Evolutionary conservation across 306 rosid species (phyloP), one percentile per base, ranked within the genome.

Genomic region (Sphenostylis stenocarpa): DNA sequence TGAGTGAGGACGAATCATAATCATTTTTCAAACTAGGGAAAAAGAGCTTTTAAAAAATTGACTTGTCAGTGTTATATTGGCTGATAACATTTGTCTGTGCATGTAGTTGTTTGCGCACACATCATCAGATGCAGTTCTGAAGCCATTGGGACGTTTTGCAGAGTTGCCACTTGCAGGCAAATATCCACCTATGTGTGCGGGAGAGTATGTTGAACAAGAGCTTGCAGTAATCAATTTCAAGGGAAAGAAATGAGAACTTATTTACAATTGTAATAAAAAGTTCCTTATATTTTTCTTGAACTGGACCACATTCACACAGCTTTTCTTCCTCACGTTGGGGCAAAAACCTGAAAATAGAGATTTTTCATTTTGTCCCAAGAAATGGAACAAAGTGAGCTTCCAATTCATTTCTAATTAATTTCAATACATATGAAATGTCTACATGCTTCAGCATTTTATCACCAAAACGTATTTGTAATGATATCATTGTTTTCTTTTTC

Each of bases 131-230:
- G 94, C 97, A 28, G 80, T 89, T 87, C 84, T 92, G 88, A 89
- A 87, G 87, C 97, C 98, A 63, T 80, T 90, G 76, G 97, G 95
- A 60, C 98, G 82, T 85, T 94, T 94, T 73, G 85, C 90, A 4
- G 90, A 90, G 34, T 87, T 87, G 7, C 84, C 89, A 14, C 72
- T 75, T 16, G 89, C 90, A 45, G 78, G 83, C 83, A 82, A 87
- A 67, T 94, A 94, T 80, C 97, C 91, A 0, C 73, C 95, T 7
- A 63, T 87, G 5, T 67, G 82, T 47, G 95, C 97, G 6, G 97
- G 98, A 81, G 97, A 89, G 57, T 94, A 84, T 81, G 98, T 92
- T 43, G 99, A 95, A 84, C 93, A 89, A 86, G 99, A 95, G 86
- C 97, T 95, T 78, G 76, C 97, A 36, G 91, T 89, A 23, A 92